These are phyloP conservation scores for Eucalyptus tenuipes DNA, from an alignment of 345 rosid species.

Conservation along the genomic window DNA sequence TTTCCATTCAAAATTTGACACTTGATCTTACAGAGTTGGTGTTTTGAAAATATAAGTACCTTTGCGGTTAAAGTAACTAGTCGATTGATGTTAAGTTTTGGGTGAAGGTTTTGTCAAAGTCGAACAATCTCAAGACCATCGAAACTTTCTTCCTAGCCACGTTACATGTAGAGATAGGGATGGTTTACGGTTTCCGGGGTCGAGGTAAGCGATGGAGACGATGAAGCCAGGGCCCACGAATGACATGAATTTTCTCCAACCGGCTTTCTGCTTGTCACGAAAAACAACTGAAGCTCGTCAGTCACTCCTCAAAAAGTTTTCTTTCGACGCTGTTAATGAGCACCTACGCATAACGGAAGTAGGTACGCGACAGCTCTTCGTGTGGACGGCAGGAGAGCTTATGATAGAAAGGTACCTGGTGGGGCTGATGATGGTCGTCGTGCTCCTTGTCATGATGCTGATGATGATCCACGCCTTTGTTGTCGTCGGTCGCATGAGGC, in stretches of 20 bases:
- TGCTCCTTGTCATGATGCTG: not conserved
- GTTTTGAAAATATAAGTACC: not conserved
- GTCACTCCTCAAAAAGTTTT: not conserved
- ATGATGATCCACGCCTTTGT: not conserved
- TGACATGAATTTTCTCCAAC: constrained; percentile 10
- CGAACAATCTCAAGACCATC: not conserved
- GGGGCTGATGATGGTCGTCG: not conserved
- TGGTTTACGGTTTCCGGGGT: constrained; percentile 11
- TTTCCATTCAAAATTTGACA: not conserved
- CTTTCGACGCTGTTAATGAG: not conserved
- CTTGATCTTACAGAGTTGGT: not conserved
- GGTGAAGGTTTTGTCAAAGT: not conserved
- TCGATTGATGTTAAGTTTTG: not conserved
- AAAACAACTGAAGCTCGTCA: not conserved
- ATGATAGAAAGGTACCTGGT: not conserved
- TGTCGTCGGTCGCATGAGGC: not conserved
- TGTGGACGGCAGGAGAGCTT: not conserved
- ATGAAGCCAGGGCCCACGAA: constrained; percentile 16
- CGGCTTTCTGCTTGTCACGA: not conserved
- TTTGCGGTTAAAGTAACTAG: not conserved
- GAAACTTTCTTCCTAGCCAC: not conserved
- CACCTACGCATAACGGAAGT: not conserved
- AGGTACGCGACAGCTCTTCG: not conserved
- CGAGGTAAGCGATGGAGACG: constrained; percentile 18
- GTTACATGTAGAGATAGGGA: not conserved